Conservation (phyloP, 495 filamentous ascomycete genomes). For the Paragyromitra xinjiangensis region DNA sequence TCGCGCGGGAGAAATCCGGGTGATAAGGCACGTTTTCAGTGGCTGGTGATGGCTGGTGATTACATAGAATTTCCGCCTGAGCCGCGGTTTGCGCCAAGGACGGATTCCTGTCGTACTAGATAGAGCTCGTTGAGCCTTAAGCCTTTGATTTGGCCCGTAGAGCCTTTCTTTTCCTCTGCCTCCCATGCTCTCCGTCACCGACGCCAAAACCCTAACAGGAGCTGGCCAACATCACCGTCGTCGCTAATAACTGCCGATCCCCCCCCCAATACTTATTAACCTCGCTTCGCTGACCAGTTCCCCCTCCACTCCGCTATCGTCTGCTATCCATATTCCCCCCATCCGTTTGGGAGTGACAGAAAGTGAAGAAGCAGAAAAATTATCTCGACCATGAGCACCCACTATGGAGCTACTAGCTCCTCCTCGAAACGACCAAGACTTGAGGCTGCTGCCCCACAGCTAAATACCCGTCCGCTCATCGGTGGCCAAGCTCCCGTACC, state of each 20-base stretch:
- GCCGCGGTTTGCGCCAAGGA: constrained; percentile 48
- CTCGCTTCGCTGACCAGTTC: background rate
- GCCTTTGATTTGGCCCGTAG: background rate
- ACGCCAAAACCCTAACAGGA: constrained; percentile 5
- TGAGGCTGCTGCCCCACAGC: constrained; percentile 30
- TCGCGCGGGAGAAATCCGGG: constrained; percentile 18
- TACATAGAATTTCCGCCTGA: constrained; percentile 41
- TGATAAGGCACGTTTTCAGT: constrained; percentile 22
- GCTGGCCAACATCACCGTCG: constrained; percentile 9
- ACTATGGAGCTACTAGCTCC: constrained; percentile 49
- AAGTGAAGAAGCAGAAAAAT: constrained; percentile 5
- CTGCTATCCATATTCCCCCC: background rate
- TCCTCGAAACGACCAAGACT: constrained; percentile 50
- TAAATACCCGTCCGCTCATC: constrained; percentile 12
- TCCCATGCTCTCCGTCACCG: constrained; percentile 1
- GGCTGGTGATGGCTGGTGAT: constrained; percentile 15
- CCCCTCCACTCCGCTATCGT: background rate
- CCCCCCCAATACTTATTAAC: background rate
- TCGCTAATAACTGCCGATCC: background rate
- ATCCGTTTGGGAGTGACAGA: background rate
- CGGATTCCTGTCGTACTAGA: constrained; percentile 5
- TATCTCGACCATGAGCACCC: constrained; percentile 31
- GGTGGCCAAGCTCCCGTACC: constrained; percentile 33
- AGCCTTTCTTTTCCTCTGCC: background rate
- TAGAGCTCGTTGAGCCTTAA: background rate